Evolutionary conservation across 2,329 filamentous ascomycete genomes (phyloP).

Genomic region (Xylariales sp.): DNA sequence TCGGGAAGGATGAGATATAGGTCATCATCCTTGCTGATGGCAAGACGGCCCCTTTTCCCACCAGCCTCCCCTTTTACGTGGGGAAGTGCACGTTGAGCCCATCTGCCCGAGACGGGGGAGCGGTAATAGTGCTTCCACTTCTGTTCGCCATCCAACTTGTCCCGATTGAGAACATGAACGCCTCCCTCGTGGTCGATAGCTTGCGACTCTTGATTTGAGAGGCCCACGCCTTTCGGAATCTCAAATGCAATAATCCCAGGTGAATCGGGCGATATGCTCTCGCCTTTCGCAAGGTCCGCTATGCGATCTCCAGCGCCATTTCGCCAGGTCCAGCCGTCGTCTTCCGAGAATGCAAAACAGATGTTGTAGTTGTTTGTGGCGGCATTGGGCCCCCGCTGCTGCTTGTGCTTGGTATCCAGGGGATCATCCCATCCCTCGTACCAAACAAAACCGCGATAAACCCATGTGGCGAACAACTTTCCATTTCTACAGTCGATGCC

Average conservation of each 20-base stretch:
- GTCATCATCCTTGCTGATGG: slow-evolving; percentile 28
- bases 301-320: slow-evolving; percentile 32
- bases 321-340: slow-evolving; percentile 38
- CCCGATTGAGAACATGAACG: slow-evolving; percentile 45
- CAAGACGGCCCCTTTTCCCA: slow-evolving; percentile 32
- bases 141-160: slow-evolving; percentile 26
- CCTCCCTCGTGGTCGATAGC: slow-evolving; percentile 38
- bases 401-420: slow-evolving; percentile 34
- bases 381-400: slow-evolving; percentile 37
- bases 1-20: slow-evolving; percentile 34
- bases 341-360: slow-evolving; percentile 43
- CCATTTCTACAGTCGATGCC: slow-evolving; percentile 33
- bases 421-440: slow-evolving; percentile 39
- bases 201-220: slow-evolving; percentile 48
- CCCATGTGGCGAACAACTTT: slow-evolving; percentile 42
- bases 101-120: slow-evolving; percentile 27
- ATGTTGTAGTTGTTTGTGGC: slow-evolving; percentile 45
- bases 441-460: slow-evolving; percentile 43
- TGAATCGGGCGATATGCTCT: slow-evolving; percentile 35
- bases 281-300: slow-evolving; percentile 27
- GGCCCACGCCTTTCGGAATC: slow-evolving; percentile 40
- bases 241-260: slow-evolving; percentile 37
- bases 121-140: slow-evolving; percentile 37
- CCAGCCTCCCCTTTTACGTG: slow-evolving; percentile 25
- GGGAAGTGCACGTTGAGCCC: slow-evolving; percentile 28